A percentile compares a stretch with the other conserved stretches of the same genome.
phyloP scores from a whole-genome alignment of 192 early-diverging fungal genomes.

The Coemansia aciculifera region DNA sequence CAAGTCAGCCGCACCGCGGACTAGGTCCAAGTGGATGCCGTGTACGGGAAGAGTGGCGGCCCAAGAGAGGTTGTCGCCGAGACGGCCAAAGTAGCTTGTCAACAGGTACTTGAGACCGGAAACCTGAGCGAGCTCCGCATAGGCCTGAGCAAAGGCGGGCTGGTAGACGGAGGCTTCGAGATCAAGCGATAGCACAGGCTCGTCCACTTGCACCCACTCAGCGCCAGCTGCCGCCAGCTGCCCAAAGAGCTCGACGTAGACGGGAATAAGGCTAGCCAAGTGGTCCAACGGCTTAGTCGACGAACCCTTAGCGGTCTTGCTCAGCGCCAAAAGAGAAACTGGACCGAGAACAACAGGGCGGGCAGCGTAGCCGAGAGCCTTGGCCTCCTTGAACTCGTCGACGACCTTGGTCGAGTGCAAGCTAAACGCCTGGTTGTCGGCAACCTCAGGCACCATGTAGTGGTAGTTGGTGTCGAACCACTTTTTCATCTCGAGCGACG shows the following conservation, averaged over 20 bases:
- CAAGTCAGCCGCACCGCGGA: slow-evolving; percentile 79
- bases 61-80: slow-evolving; percentile 72
- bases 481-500: slow-evolving; percentile 99
- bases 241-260: slow-evolving; percentile 74
- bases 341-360: slow-evolving; percentile 94
- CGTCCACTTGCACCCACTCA: slow-evolving; percentile 94
- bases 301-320: slow-evolving; percentile 75
- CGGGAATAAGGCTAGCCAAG: slow-evolving; percentile 74
- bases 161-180: slow-evolving; percentile 84
- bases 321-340: slow-evolving; percentile 82
- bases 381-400: slow-evolving; percentile 87
- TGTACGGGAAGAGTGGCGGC: slow-evolving; percentile 73
- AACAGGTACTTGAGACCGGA: slow-evolving; percentile 62
- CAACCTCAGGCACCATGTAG: slow-evolving; percentile 89
- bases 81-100: slow-evolving; percentile 92
- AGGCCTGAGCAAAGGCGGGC: slow-evolving; percentile 58
- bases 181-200: slow-evolving; percentile 82
- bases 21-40: slow-evolving; percentile 90
- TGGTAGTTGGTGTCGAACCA: slow-evolving; percentile 99
- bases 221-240: slow-evolving; percentile 84
- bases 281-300: slow-evolving; percentile 75
- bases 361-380: slow-evolving; percentile 85
- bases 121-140: slow-evolving; percentile 36
- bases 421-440: slow-evolving; percentile 70
- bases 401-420: slow-evolving; percentile 71